A percentile compares a stretch with the other conserved stretches of the same genome.
These are phyloP conservation scores for Colletotrichum filicis DNA, from an alignment of 2,329 filamentous ascomycete genomes.

Conservation along the genomic window DNA sequence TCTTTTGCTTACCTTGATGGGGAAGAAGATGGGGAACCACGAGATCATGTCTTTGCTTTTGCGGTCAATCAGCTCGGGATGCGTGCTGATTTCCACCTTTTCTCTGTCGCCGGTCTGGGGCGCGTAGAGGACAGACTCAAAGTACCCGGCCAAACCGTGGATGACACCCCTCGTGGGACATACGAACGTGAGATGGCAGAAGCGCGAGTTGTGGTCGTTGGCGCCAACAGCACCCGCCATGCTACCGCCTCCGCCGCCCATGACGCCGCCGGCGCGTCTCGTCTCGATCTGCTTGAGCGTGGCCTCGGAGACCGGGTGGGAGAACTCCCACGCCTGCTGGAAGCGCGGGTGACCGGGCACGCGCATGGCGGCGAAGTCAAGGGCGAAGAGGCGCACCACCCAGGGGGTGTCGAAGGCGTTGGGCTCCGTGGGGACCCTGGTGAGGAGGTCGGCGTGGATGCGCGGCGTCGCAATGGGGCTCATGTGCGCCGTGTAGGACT, in stretches of 20 bases:
- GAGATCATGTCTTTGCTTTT: constrained; percentile 99
- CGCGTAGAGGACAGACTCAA: constrained; percentile 93
- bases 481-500: constrained; percentile 91
- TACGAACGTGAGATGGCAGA: constrained; percentile 81
- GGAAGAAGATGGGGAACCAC: constrained; percentile 99
- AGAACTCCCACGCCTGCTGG: constrained; percentile 83
- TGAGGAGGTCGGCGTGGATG: constrained; percentile 82
- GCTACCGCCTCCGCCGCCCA: constrained; percentile 75
- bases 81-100: constrained; percentile 88
- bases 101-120: constrained; percentile 54
- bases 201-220: constrained; percentile 92
- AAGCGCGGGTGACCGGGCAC: constrained; percentile 71
- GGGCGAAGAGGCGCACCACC: constrained; percentile 90
- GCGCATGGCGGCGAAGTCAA: constrained; percentile 79
- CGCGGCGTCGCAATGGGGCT: constrained; percentile 92
- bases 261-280: constrained; percentile 72
- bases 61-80: constrained; percentile 88
- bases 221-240: constrained; percentile 81
- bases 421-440: constrained; percentile 69
- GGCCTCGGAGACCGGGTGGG: constrained; percentile 74
- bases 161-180: constrained; percentile 83
- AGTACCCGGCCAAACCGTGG: constrained; percentile 93
- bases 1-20: constrained; percentile 77
- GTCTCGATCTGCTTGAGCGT: constrained; percentile 66
- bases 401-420: constrained; percentile 91